These are phyloP conservation scores for Cystobasidiaceae sp. DNA, from an alignment of 1,284 basidiomycete species.

Conservation along the genomic window DNA sequence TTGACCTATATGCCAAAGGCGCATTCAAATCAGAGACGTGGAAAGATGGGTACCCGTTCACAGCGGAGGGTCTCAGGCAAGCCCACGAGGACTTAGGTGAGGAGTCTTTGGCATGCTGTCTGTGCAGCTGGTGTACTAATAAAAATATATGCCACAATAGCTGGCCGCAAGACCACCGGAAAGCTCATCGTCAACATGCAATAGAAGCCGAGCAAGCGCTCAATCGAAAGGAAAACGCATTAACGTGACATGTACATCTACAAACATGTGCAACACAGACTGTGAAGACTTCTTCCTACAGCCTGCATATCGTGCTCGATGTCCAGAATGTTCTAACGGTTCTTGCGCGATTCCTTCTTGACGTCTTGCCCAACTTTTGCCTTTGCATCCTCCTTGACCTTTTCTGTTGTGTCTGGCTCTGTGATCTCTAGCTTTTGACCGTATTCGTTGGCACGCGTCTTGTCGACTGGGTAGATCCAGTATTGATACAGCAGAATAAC, in stretches of 20 bases:
- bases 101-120: not conserved
- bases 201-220: not conserved
- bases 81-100: conserved; percentile 70
- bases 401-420: conserved; percentile 5
- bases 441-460: conserved; percentile 89
- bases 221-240: no score
- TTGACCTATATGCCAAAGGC: conserved; percentile 59
- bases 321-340: conserved; percentile 39
- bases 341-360: conserved; percentile 42
- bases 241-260: no score
- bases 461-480: conserved; percentile 74
- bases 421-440: conserved; percentile 49
- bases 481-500: conserved; percentile 37
- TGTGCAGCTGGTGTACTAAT: not conserved
- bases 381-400: conserved; percentile 17
- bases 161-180: conserved; percentile 69
- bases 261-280: not conserved
- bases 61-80: conserved; percentile 67
- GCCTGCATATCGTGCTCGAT: not conserved
- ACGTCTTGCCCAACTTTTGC: conserved; percentile 32
- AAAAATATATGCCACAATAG: conserved; percentile 9
- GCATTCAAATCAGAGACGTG: conserved; percentile 65
- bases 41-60: conserved; percentile 71
- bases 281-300: not conserved
- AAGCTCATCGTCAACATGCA: conserved; percentile 71